Conservation (phyloP, 768 basidiomycete genomes). For the Ramaria rubella region DNA sequence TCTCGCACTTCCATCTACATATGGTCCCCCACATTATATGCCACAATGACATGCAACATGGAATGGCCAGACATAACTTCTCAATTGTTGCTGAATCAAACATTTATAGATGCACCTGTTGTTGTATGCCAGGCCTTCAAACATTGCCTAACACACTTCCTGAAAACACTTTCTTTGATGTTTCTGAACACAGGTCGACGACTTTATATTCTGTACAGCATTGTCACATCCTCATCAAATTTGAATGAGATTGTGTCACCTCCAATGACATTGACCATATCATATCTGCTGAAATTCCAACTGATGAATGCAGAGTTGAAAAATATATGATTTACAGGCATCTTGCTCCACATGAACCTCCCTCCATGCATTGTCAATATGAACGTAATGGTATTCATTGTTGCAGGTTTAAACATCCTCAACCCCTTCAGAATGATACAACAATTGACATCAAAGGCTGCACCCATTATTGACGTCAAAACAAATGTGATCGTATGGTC, state of each 20-base stretch:
- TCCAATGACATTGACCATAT: conserved; percentile 26
- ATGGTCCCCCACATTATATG: conserved; percentile 29
- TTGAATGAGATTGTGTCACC: conserved; percentile 15
- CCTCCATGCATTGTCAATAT: conserved; percentile 26
- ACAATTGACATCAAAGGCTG: conserved; percentile 23
- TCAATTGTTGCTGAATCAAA: conserved; percentile 29
- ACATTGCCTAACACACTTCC: conserved; percentile 21
- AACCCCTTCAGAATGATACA: conserved; percentile 18
- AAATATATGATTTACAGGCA: conserved; percentile 33
- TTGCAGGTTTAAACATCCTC: conserved; percentile 20
- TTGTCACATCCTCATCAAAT: conserved; percentile 33
- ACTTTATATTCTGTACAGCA: conserved; percentile 27
- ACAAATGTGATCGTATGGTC: conserved; percentile 20
- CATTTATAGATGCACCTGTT: conserved; percentile 28
- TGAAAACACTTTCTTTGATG: conserved; percentile 22
- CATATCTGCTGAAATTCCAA: conserved; percentile 32
- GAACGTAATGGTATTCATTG: conserved; percentile 12
- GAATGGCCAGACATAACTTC: conserved; percentile 33
- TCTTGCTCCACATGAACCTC: conserved; percentile 10
- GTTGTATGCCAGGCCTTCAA: conserved; percentile 34
- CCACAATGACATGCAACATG: conserved; percentile 37
- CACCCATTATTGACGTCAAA: conserved; percentile 23
- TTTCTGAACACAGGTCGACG: conserved; percentile 25
- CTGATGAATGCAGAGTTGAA: conserved; percentile 17
- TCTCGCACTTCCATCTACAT: conserved; percentile 26